phyloP scores from a whole-genome alignment of 73 alveolate species.

The Paramecium primaurelia region DNA sequence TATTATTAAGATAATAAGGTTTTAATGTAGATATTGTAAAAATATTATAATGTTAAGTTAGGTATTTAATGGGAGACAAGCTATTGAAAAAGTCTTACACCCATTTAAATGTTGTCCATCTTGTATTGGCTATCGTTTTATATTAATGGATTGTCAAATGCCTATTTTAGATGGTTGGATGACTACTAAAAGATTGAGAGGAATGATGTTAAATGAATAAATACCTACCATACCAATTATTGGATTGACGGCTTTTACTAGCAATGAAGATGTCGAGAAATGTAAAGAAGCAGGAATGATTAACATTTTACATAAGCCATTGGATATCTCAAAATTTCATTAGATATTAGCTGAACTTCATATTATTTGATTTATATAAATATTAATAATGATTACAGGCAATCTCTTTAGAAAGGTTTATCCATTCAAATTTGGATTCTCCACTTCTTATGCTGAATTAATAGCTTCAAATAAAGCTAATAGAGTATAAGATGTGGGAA shows the following conservation, averaged over 20 bases:
- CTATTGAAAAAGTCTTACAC: slow-evolving; percentile 9
- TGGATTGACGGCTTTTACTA: slow-evolving; percentile 56
- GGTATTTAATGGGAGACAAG: slow-evolving; percentile 60
- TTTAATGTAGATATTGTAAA: slow-evolving; percentile 33
- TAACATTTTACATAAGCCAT: slow-evolving; percentile 41
- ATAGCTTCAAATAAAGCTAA: not conserved
- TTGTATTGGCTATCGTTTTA: slow-evolving; percentile 39
- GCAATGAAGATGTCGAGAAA: slow-evolving; percentile 19
- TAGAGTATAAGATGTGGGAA: slow-evolving; percentile 14
- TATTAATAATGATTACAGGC: slow-evolving; percentile 19
- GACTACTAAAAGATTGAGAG: slow-evolving; percentile 19
- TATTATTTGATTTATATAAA: slow-evolving; percentile 16
- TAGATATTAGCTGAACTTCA: not conserved
- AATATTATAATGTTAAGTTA: not conserved
- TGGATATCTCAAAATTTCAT: slow-evolving; percentile 11
- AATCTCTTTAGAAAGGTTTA: not conserved
- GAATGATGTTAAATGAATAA: slow-evolving; percentile 17
- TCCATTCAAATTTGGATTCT: not conserved
- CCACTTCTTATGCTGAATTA: not conserved
- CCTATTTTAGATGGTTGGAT: slow-evolving; percentile 64
- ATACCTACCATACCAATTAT: slow-evolving; percentile 52
- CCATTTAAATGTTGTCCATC: slow-evolving; percentile 22
- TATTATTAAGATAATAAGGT: slow-evolving; percentile 1
- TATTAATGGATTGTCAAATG: slow-evolving; percentile 56
- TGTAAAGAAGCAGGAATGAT: slow-evolving; percentile 52